Base-by-base conservation (phyloP, 1,284 basidiomycete genomes). In the Microbotryum violaceum region DNA sequence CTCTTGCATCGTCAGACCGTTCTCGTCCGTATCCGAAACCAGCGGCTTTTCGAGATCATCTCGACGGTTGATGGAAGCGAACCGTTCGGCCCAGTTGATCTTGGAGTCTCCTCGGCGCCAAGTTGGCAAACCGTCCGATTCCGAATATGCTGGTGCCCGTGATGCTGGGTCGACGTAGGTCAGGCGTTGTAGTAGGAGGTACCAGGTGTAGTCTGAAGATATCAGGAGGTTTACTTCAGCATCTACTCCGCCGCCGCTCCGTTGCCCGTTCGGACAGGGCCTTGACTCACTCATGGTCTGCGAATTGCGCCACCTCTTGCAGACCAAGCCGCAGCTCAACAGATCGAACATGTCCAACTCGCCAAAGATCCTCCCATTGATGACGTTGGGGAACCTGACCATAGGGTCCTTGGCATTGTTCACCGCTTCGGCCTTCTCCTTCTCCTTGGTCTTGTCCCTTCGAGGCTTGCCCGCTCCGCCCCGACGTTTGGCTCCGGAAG, bases 361-460 rank as follows among this genome's bases (percentile, higher is more conserved):
- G 16, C 66, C 62, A 45, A 68, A 59, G 33, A 68, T 61, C 49
- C 64, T 46, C 3, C 61, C 64, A 49, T 57, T 53, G 44, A 62
- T 57, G 45, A 58, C 58, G 16, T 61, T 61, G 1, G 66, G 66
- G 49, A 67, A 67, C 27, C 63, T 56, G 46, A 54, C 47, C 46
- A 67, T 51, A n/a, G 66, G 66, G 51, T 67, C 66, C 53, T 57
- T n/a, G 18, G 58, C 55, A 49, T 58, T 61, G 57, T 59, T 60
- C 49, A 57, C 63, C 45, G 52, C 52, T 37, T 63, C 66, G 4
- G 62, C 60, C 58, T 66, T 65, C 47, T 60, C 59, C 4, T 49
- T 45, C 57, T 68, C 66, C 45, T 66, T 66, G 27, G 61, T 58
- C 66, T 63, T 68, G 59, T 65, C 66, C 57, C 64, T 44, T 42